These are phyloP conservation scores for Alternaria sp. DNA, from an alignment of 2,329 filamentous ascomycete species.

Conservation along the genomic window DNA sequence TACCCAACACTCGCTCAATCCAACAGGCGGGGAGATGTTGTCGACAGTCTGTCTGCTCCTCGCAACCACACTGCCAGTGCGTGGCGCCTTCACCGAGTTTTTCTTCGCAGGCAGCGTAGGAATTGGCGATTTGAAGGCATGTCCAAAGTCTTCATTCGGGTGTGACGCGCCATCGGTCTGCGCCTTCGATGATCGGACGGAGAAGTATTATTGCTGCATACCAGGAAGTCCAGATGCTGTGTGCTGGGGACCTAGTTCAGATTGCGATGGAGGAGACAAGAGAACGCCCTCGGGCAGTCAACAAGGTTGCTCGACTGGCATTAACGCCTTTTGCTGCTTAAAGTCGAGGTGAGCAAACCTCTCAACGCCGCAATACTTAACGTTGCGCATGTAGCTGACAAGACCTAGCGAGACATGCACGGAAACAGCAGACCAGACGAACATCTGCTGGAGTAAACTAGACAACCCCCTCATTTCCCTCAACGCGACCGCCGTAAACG, in stretches of 20 bases:
- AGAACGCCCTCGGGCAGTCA: constrained; percentile 10
- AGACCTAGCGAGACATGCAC: constrained; percentile 12
- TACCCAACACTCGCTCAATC: not conserved
- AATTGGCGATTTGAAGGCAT: constrained; percentile 1
- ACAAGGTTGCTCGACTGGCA: constrained; percentile 8
- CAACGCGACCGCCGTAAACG: constrained; percentile 17
- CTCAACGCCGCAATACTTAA: not conserved
- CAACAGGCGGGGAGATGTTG: not conserved
- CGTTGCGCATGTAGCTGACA: constrained; percentile 6
- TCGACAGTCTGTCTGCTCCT: not conserved
- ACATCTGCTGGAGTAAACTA: constrained; percentile 32
- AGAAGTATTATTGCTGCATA: constrained; percentile 30
- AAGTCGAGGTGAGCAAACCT: constrained; percentile 5
- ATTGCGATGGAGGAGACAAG: constrained; percentile 12
- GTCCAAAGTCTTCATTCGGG: constrained; percentile 8
- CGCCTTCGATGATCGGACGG: constrained; percentile 16
- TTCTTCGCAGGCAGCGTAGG: constrained; percentile 19
- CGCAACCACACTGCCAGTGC: not conserved
- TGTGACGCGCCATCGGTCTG: constrained; percentile 24
- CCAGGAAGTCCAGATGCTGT: constrained; percentile 17
- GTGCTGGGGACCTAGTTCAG: constrained; percentile 19
- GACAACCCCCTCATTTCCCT: constrained; percentile 21
- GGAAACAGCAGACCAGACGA: constrained; percentile 23
- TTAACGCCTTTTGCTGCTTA: constrained; percentile 26
- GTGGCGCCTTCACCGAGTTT: constrained; percentile 20